Percentiles rank a stretch among this genome's conserved stretches.
These are phyloP conservation scores for Saprolegnia diclina DNA, from an alignment of 352 stramenopile species.

Conservation along the genomic window DNA sequence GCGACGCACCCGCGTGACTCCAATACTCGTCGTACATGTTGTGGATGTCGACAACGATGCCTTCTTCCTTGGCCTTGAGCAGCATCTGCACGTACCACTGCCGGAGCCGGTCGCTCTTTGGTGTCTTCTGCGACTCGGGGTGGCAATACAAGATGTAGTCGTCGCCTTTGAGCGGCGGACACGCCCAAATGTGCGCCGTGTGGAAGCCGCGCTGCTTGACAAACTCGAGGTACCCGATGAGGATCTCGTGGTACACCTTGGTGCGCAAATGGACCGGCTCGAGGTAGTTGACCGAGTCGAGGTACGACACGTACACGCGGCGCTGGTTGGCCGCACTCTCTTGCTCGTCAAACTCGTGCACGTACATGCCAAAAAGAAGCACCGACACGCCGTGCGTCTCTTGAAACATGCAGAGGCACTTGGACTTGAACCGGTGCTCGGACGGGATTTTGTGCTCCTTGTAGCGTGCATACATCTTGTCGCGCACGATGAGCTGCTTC, in stretches of 20 bases:
- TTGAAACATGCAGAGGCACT: slow-evolving; percentile 99
- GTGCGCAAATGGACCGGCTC: slow-evolving; percentile 94
- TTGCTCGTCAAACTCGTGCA: slow-evolving; percentile 99
- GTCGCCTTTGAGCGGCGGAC: slow-evolving; percentile 97
- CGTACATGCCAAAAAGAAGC: slow-evolving; percentile 99
- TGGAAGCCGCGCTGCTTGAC: slow-evolving; percentile 95
- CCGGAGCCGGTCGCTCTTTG: slow-evolving; percentile 96
- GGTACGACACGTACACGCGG: slow-evolving; percentile 97
- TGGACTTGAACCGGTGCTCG: slow-evolving; percentile 92
- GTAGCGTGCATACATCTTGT: slow-evolving; percentile 94
- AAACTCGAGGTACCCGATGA: slow-evolving; percentile 98
- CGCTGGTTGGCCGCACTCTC: slow-evolving; percentile 93
- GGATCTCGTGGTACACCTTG: slow-evolving; percentile 98
- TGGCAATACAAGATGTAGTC: slow-evolving; percentile 99
- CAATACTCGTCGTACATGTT: slow-evolving; percentile 97
- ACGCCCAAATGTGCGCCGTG: slow-evolving; percentile 99
- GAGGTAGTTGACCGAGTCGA: slow-evolving; percentile 99
- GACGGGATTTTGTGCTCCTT: slow-evolving; percentile 88
- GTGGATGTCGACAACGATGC: slow-evolving; percentile 91
- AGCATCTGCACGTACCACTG: slow-evolving; percentile 94
- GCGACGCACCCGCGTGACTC: slow-evolving; percentile 75
- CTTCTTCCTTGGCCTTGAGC: slow-evolving; percentile 75
- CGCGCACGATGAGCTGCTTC: slow-evolving; percentile 91
- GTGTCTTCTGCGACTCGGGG: slow-evolving; percentile 97
- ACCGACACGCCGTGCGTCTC: slow-evolving; percentile 99